Conservation (phyloP, 1,139 yeast genomes). For the Meyerozyma elateridarum region DNA sequence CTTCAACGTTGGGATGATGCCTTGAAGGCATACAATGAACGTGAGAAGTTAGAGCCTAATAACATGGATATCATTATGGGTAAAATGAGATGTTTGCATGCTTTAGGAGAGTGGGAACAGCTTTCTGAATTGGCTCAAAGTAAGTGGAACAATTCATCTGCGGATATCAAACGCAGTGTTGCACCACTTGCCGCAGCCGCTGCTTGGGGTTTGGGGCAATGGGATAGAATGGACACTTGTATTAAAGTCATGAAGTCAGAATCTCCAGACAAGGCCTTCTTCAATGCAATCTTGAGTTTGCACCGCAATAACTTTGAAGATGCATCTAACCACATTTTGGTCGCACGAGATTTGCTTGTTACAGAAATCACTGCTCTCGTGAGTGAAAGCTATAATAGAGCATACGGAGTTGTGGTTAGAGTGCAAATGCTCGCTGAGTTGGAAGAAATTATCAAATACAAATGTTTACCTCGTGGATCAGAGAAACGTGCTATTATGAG, state of each 20-base stretch:
- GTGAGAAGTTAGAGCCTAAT: conserved; percentile 54
- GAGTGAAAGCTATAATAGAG: conserved; percentile 93
- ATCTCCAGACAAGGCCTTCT: conserved; percentile 92
- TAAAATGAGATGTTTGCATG: conserved; percentile 95
- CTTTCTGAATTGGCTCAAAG: conserved; percentile 80
- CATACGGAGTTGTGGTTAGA: conserved; percentile 93
- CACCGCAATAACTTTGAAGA: conserved; percentile 84
- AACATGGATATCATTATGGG: conserved; percentile 88
- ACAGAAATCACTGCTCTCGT: conserved; percentile 94
- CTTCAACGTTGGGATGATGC: conserved; percentile 99
- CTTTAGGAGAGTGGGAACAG: conserved; percentile 97
- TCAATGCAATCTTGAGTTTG: conserved; percentile 80
- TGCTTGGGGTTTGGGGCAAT: conserved; percentile 97
- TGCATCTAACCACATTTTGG: conserved; percentile 72
- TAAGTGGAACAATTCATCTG: conserved; percentile 73
- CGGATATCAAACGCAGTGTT: conserved; percentile 75
- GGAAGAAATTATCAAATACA: conserved; percentile 90
- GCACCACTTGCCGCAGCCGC: conserved; percentile 99
- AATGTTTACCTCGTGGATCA: conserved; percentile 76
- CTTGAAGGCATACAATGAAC: conserved; percentile 74
- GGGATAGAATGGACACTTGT: conserved; percentile 95
- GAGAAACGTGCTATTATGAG: conserved; percentile 76
- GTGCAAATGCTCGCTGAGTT: conserved; percentile 96
- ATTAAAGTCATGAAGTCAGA: conserved; percentile 86
- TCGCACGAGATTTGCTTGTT: conserved; percentile 83